Percentiles rank a stretch among this genome's conserved stretches.
These are phyloP conservation scores for Amoebophrya sp. DNA, from an alignment of 169 alveolate genomes.

Conservation along the genomic window DNA sequence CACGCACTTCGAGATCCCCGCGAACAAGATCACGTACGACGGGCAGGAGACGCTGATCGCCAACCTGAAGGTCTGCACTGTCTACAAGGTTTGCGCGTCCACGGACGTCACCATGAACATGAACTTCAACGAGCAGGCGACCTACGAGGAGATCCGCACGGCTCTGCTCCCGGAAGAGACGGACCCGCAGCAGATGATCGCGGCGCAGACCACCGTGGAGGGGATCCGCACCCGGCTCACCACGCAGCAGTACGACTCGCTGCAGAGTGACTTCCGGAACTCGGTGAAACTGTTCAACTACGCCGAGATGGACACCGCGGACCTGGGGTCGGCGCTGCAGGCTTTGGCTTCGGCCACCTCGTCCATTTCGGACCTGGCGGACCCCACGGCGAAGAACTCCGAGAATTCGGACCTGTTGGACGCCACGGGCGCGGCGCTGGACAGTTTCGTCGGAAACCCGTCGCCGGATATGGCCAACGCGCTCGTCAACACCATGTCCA, in stretches of 20 bases:
- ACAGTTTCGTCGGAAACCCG: background rate
- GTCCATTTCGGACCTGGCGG: background rate
- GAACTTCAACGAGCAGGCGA: background rate
- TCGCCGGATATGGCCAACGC: background rate
- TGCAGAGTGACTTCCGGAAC: background rate
- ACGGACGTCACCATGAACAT: background rate
- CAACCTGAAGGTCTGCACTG: background rate
- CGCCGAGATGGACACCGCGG: background rate
- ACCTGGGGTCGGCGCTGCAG: background rate
- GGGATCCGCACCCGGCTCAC: background rate
- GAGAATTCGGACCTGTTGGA: background rate
- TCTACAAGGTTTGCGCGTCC: background rate
- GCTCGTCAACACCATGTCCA: background rate
- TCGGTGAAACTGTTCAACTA: background rate
- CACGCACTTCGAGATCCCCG: background rate
- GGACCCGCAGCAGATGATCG: conserved; percentile 23
- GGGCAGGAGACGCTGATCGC: background rate
- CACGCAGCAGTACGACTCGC: background rate
- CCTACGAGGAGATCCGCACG: background rate
- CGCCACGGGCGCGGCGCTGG: background rate
- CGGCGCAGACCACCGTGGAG: conserved; percentile 13
- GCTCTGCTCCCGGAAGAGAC: background rate
- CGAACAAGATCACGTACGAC: background rate
- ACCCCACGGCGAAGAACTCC: background rate
- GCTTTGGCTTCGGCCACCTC: background rate